Evolutionary conservation across 2,329 filamentous ascomycete genomes (phyloP).

Genomic region (Cladosporium velox): DNA sequence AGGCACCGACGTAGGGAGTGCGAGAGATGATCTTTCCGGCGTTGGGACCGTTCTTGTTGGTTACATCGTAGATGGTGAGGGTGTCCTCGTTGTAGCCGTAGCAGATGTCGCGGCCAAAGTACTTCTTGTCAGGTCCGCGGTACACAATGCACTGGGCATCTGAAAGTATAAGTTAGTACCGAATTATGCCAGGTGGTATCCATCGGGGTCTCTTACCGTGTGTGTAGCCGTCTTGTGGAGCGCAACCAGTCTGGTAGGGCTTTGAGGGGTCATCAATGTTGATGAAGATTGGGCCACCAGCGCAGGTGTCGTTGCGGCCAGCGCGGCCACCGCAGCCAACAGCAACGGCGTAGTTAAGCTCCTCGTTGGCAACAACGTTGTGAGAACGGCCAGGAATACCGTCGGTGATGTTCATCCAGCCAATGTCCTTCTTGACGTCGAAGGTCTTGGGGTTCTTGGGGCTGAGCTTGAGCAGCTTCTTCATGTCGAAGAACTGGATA

Average conservation of each 20-base stretch:
- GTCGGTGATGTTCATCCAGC: constrained; percentile 44
- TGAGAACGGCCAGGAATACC: constrained; percentile 49
- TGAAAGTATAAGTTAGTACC: neutral
- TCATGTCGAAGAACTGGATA: constrained; percentile 66
- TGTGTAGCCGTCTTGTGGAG: constrained; percentile 56
- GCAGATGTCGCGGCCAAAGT: constrained; percentile 52
- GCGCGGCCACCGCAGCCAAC: constrained; percentile 39
- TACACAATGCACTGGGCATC: constrained; percentile 60
- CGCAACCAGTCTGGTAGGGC: constrained; percentile 53
- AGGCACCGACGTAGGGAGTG: constrained; percentile 51
- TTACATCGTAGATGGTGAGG: constrained; percentile 50
- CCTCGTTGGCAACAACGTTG: constrained; percentile 56
- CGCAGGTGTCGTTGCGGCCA: constrained; percentile 45
- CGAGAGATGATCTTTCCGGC: constrained; percentile 48
- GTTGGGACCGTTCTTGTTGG: constrained; percentile 42
- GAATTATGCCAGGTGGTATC: neutral
- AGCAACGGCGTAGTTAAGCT: constrained; percentile 51
- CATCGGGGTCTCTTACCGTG: constrained; percentile 38
- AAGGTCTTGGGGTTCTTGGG: constrained; percentile 47
- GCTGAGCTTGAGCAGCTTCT: constrained; percentile 54
- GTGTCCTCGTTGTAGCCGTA: constrained; percentile 56
- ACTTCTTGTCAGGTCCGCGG: constrained; percentile 50
- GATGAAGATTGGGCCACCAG: constrained; percentile 56
- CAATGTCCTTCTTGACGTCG: constrained; percentile 44
- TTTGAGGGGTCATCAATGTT: constrained; percentile 54